Evolutionary conservation across 768 basidiomycete species (phyloP).

Genomic region (Boletus speciosus): DNA sequence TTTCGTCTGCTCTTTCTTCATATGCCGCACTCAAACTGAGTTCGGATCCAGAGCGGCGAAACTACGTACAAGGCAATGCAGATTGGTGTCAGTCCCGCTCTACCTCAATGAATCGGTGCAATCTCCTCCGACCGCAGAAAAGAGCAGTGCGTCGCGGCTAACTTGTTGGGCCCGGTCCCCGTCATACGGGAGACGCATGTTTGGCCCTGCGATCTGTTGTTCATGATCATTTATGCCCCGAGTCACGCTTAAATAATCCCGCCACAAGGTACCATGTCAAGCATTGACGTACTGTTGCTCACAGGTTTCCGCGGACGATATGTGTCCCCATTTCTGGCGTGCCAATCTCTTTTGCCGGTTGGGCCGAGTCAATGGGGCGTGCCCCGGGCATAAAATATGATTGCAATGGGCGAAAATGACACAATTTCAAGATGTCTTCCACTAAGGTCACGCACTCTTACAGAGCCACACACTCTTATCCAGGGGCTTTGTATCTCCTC

Average conservation of each 20-base stretch:
- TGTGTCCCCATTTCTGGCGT: neutral
- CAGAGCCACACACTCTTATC: conserved; percentile 14
- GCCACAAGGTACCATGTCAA: neutral
- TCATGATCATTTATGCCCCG: neutral
- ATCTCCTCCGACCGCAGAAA: neutral
- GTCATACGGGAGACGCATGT: neutral
- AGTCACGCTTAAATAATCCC: neutral
- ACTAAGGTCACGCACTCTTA: neutral
- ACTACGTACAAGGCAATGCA: neutral
- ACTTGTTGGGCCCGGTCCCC: neutral
- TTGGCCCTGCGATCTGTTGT: neutral
- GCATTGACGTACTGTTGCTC: neutral
- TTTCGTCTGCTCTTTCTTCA: too few relatives aligned
- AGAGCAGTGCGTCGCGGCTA: neutral
- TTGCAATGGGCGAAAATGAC: neutral
- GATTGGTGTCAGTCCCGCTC: neutral
- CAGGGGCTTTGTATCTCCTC: conserved; percentile 20
- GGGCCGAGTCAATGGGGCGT: neutral
- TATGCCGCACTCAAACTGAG: too few relatives aligned
- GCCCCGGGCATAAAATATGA: neutral
- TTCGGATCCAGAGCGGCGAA: neutral
- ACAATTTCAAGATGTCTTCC: neutral
- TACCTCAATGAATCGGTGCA: neutral
- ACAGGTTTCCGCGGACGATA: neutral
- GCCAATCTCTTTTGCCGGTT: too few relatives aligned